These are phyloP conservation scores for Gossypium anomalum DNA, from an alignment of 345 rosid species.

Conservation along the genomic window DNA sequence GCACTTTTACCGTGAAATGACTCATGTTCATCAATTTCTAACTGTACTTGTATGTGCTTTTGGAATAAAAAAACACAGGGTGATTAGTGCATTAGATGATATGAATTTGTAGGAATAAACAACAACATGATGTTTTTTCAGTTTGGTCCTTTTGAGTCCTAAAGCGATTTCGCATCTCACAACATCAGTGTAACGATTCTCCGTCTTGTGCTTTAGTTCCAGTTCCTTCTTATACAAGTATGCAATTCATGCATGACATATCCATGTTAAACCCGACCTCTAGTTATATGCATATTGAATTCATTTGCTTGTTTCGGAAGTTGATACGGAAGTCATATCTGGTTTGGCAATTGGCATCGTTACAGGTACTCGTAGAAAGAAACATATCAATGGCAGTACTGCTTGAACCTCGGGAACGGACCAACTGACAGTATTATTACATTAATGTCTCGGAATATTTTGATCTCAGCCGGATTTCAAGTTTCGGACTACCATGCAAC, in stretches of 20 bases:
- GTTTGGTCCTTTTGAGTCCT: neutral
- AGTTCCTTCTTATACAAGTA: neutral
- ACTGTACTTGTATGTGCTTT: neutral
- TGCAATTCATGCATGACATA: neutral
- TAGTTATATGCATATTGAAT: too few species aligned
- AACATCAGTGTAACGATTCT: neutral
- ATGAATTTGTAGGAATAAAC: neutral
- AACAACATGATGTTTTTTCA: neutral
- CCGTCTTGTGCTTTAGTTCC: neutral
- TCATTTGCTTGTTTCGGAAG: neutral
- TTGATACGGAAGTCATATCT: neutral
- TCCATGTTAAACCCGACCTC: neutral
- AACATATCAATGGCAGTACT: slow-evolving; percentile 8
- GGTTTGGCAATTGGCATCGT: neutral
- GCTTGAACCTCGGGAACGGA: neutral
- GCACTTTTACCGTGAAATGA: too few species aligned
- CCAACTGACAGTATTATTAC: neutral
- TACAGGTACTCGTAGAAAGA: slow-evolving; percentile 31
- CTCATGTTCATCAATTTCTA: neutral
- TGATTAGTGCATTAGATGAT: neutral
- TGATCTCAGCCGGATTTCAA: neutral
- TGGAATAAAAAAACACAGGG: neutral
- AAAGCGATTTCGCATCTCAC: neutral
- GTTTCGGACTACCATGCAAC: neutral
- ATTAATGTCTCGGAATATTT: neutral